Base-by-base conservation (phyloP, 805 yeast species). In the Danielozyma ontarioensis region DNA sequence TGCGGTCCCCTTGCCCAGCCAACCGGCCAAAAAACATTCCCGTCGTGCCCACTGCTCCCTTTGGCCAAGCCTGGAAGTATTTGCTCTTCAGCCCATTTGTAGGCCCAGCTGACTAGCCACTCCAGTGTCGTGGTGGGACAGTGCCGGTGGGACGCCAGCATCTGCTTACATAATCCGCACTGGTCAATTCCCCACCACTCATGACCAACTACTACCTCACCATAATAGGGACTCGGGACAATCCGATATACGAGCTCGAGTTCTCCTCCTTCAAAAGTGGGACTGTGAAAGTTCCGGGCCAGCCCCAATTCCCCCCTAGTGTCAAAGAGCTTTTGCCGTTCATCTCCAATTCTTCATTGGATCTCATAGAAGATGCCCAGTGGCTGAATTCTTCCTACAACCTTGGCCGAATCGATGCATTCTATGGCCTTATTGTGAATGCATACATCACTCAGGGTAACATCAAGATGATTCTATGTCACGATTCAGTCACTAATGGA, bases 401-500 rank as follows among this genome's bases (percentile, higher is more conserved):
- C 50, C 62, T 88, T 41, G 89, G 90, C 29, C 75, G 75, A 28
- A 75, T 90, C 13, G 98, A 93, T 59, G 78, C 80, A 24, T 90
- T 87, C 56, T 86, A 89, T 55, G 94, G 93, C 4, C 76, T 79
- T 44, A 64, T 71, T 30, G 76, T 90, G n/a, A 83, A 87, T 35
- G 94, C 90, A 3, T 93, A 78, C 53, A 70, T 90, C 26, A 86
- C 96, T 0, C 88, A 88, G 33, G 90, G 96, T 4, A 89, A 87
- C 50, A 74, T 85, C 46, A 87, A 87, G 53, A 76, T 90, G 41
- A 58, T 93, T 14, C 70, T 93, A 42, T 64, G 70, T 39, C 55
- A 60, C 39, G 71, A 64, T 33, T 28, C 41, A 13, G 41, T 80
- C 36, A 53, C 70, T 15, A 64, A 64, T 31, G 68, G 43, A 28